phyloP scores from a whole-genome alignment of 768 basidiomycete genomes.

The Thelephora aurantiotincta region DNA sequence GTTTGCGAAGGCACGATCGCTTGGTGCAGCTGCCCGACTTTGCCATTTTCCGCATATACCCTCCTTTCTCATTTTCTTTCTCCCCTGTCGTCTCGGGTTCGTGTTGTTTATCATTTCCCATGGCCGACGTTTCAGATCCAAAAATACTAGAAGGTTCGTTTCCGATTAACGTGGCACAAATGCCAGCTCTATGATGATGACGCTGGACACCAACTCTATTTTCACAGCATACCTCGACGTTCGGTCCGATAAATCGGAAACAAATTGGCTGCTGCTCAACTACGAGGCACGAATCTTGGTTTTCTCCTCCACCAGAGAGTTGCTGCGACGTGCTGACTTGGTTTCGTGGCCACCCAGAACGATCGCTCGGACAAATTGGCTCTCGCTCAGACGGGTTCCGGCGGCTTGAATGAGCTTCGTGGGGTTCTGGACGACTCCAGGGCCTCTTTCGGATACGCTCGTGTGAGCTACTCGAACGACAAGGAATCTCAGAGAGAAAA shows the following conservation, averaged over 20 bases:
- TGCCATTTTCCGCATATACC: background rate
- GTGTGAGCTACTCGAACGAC: constrained; percentile 77
- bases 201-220: constrained; percentile 6
- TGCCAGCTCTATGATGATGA: constrained; percentile 16
- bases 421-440: constrained; percentile 54
- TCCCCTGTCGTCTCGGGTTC: background rate
- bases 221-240: constrained; percentile 74
- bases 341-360: constrained; percentile 31
- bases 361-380: constrained; percentile 72
- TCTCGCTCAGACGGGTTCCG: constrained; percentile 67
- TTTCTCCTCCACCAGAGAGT: background rate
- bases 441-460: constrained; percentile 76
- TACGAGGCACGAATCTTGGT: constrained; percentile 45
- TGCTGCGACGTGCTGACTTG: background rate
- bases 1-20: background rate
- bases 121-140: constrained; percentile 73
- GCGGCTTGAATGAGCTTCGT: constrained; percentile 67
- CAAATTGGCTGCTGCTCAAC: constrained; percentile 83
- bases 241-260: constrained; percentile 71
- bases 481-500: constrained; percentile 82
- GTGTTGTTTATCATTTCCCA: constrained; percentile 13
- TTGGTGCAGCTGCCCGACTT: background rate
- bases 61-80: background rate
- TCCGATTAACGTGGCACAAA: constrained; percentile 8
- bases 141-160: constrained; percentile 57